Conservation (phyloP, 352 stramenopile genomes). For the Phytopythium mirpurense region DNA sequence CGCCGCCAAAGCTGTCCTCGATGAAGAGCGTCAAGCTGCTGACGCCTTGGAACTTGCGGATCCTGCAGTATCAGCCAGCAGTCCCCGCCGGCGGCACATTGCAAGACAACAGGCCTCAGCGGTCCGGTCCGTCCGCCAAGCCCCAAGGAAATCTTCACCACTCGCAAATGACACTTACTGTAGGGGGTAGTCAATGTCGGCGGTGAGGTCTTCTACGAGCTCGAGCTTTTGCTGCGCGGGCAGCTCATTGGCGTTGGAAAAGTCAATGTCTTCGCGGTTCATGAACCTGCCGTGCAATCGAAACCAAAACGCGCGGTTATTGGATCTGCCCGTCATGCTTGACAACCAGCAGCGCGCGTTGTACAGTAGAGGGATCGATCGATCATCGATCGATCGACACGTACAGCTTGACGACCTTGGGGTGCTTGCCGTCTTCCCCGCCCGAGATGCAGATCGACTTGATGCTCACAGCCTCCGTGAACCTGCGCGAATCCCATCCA, state of each 20-base stretch:
- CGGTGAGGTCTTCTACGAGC: constrained; percentile 62
- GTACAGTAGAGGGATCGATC: too few relatives aligned
- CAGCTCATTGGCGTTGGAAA: constrained; percentile 74
- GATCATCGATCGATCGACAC: constrained; percentile 8
- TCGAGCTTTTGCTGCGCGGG: constrained; percentile 70
- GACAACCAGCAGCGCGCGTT: background rate
- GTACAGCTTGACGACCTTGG: constrained; percentile 80
- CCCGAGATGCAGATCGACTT: constrained; percentile 87
- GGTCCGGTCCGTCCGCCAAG: background rate
- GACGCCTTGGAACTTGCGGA: constrained; percentile 84
- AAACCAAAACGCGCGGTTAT: too few relatives aligned
- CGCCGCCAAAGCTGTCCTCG: constrained; percentile 64
- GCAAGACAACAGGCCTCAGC: too few relatives aligned
- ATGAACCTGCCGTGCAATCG: constrained; percentile 60
- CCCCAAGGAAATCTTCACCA: too few relatives aligned
- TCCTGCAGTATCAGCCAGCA: constrained; percentile 19
- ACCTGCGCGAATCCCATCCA: constrained; percentile 21
- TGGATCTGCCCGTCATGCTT: too few relatives aligned
- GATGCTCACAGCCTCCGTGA: constrained; percentile 85
- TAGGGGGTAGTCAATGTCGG: constrained; percentile 72
- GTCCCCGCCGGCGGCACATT: too few relatives aligned
- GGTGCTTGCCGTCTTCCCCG: constrained; percentile 67
- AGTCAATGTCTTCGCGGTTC: constrained; percentile 86
- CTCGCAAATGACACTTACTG: constrained; percentile 31
- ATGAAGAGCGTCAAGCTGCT: constrained; percentile 80